Conservation (phyloP, 352 stramenopile species). For the Pythium vanterpoolii region DNA sequence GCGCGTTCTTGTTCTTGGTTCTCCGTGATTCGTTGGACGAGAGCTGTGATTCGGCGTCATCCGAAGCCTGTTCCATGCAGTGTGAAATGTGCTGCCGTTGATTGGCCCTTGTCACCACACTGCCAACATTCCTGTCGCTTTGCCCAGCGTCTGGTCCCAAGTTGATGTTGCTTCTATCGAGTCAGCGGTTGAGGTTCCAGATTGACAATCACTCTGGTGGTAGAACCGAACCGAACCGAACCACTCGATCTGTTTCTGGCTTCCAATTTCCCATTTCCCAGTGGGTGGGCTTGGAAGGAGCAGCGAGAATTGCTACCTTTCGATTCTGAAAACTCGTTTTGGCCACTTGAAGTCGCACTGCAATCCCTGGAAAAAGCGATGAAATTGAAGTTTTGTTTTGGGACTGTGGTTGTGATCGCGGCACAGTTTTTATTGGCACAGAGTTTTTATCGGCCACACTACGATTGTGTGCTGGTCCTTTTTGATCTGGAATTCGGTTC, state of each 20-base stretch:
- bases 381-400: too few species aligned
- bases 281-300: not conserved
- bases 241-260: conserved; percentile 15
- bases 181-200: conserved; percentile 3
- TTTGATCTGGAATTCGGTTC: too few species aligned
- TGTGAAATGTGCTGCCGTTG: not conserved
- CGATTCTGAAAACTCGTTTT: conserved; percentile 2
- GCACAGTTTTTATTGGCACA: too few species aligned
- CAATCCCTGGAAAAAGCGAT: not conserved
- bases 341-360: not conserved
- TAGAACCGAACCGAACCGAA: conserved; percentile 9
- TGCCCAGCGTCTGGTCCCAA: conserved; percentile 26
- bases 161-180: conserved; percentile 27
- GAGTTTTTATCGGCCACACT: too few species aligned
- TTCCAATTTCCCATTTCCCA: conserved; percentile 4
- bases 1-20: conserved; percentile 3
- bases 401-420: too few species aligned
- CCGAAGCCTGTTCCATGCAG: not conserved
- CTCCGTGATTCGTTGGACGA: not conserved
- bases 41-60: not conserved
- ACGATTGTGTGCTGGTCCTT: too few species aligned
- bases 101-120: conserved; percentile 9
- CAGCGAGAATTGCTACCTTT: not conserved
- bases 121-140: conserved; percentile 25
- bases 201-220: conserved; percentile 8